These are phyloP conservation scores for Stagonosporopsis vannaccii DNA, from an alignment of 2,329 filamentous ascomycete genomes.

Conservation along the genomic window DNA sequence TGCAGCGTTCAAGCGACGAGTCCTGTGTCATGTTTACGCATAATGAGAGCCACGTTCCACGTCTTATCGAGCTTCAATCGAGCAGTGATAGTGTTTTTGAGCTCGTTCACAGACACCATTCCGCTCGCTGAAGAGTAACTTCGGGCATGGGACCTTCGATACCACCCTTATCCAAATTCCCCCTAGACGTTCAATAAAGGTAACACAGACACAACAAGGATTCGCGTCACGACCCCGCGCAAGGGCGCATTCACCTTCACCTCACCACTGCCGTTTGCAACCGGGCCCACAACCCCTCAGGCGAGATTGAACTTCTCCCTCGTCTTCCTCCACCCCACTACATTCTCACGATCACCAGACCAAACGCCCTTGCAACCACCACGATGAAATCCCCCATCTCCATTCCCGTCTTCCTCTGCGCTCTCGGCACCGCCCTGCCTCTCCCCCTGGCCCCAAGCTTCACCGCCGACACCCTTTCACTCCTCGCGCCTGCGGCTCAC, in stretches of 20 bases:
- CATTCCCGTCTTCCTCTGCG: neutral
- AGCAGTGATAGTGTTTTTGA: neutral
- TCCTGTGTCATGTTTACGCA: neutral
- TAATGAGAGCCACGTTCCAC: neutral
- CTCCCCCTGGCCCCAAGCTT: too few relatives aligned
- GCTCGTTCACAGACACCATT: too few relatives aligned
- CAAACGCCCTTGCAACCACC: neutral
- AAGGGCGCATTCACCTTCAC: neutral
- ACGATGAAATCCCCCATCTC: neutral
- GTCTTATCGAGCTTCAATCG: neutral
- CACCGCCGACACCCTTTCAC: too few relatives aligned
- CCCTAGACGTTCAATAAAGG: too few relatives aligned
- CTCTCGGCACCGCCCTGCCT: neutral
- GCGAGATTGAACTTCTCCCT: neutral
- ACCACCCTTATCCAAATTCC: too few relatives aligned
- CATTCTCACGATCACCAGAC: neutral
- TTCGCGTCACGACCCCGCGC: too few relatives aligned
- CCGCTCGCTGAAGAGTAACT: too few relatives aligned
- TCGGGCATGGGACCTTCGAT: too few relatives aligned
- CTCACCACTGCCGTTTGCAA: neutral
- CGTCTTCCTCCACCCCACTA: neutral
- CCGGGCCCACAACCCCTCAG: neutral
- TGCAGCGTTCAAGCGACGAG: neutral
- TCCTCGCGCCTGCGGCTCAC: too few relatives aligned
- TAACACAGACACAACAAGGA: conserved; percentile 1